Conservation (phyloP, 2,329 filamentous ascomycete genomes). For the Piedraia hortae region DNA sequence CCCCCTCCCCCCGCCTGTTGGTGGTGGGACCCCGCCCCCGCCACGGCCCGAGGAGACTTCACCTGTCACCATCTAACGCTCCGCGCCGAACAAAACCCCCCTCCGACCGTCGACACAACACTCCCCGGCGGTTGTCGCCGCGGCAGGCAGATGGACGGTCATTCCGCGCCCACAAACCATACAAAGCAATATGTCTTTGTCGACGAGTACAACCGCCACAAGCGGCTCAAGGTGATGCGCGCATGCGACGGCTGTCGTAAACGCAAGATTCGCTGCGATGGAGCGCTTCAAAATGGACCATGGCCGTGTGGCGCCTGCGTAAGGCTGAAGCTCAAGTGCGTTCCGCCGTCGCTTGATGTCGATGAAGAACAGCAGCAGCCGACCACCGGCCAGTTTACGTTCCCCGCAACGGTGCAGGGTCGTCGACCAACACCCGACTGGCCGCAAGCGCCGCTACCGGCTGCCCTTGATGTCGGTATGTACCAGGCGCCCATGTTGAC, state of each 20-base stretch:
- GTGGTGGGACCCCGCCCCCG: too few species aligned
- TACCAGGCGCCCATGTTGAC: slow-evolving; percentile 3
- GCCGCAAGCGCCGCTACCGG: slow-evolving; percentile 1
- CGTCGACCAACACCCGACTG: not conserved
- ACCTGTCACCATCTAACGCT: too few species aligned
- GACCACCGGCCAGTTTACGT: slow-evolving; percentile 8
- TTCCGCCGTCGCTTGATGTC: slow-evolving; percentile 59
- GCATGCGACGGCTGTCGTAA: slow-evolving; percentile 85
- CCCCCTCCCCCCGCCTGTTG: too few species aligned
- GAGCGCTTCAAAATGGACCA: slow-evolving; percentile 67
- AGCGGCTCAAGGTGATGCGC: slow-evolving; percentile 91
- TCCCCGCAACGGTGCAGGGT: slow-evolving; percentile 5
- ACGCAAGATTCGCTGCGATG: slow-evolving; percentile 95
- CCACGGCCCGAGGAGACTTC: too few species aligned
- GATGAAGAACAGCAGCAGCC: slow-evolving; percentile 25
- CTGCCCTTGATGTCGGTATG: not conserved
- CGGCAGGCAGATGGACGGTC: too few species aligned
- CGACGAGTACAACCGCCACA: slow-evolving; percentile 94
- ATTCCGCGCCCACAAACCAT: too few species aligned
- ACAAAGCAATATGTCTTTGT: slow-evolving; percentile 98
- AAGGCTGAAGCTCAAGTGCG: slow-evolving; percentile 72
- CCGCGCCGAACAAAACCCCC: too few species aligned
- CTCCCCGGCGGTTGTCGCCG: too few species aligned
- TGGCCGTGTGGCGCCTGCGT: slow-evolving; percentile 94
- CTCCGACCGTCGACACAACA: too few species aligned